Evolutionary conservation across 257 asterid genomes (phyloP).

Genomic region (Primulina eburnea): DNA sequence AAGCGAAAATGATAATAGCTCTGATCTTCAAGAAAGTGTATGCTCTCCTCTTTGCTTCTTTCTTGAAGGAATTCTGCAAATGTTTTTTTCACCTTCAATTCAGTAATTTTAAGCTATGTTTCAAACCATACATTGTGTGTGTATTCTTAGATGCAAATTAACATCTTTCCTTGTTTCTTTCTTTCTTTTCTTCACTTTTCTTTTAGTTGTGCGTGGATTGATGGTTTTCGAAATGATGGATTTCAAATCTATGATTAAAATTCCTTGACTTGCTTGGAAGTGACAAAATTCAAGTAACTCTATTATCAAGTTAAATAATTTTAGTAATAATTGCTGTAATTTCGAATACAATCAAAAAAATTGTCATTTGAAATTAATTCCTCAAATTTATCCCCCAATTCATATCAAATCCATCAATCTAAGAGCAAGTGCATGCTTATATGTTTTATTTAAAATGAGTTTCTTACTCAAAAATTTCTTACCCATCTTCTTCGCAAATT

Average conservation of each 20-base stretch:
- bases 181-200: background rate
- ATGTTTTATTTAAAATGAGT: background rate
- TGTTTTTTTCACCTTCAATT: background rate
- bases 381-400: too few species aligned
- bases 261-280: too few species aligned
- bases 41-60: conserved; percentile 29
- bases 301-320: too few species aligned
- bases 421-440: background rate
- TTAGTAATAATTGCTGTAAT: too few species aligned
- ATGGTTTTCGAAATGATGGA: too few species aligned
- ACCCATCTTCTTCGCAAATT: background rate
- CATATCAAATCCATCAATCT: too few species aligned
- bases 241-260: too few species aligned
- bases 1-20: conserved; percentile 51
- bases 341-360: too few species aligned
- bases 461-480: background rate
- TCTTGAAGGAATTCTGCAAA: conserved; percentile 18
- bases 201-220: too few species aligned
- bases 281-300: too few species aligned
- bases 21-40: conserved; percentile 64
- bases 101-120: background rate
- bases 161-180: background rate
- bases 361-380: too few species aligned
- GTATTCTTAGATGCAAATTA: background rate
- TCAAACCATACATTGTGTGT: conserved; percentile 8